Conservation (phyloP, 75 land plant species). For the Isoetes taiwanensis region DNA sequence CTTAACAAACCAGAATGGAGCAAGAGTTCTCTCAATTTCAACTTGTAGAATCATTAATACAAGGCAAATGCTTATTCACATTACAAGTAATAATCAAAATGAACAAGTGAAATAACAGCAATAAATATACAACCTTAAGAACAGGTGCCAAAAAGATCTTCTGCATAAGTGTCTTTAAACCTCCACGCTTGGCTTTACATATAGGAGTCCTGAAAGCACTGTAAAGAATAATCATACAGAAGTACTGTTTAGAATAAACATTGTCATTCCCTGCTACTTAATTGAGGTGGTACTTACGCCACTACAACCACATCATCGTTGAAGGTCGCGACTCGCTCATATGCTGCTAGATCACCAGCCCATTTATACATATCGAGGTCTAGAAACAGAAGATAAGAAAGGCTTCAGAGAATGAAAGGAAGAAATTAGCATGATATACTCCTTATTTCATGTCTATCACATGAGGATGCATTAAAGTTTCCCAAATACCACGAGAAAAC, state of each 20-base stretch:
- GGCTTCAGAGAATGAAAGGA: not conserved
- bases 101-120: no score
- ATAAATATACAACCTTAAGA: conserved; percentile 7
- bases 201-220: conserved; percentile 19
- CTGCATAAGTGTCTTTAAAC: conserved; percentile 14
- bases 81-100: no score
- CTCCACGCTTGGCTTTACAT: conserved; percentile 19
- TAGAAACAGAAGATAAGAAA: conserved; percentile 6
- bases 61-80: not conserved
- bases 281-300: conserved; percentile 10
- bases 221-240: not conserved
- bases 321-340: not conserved
- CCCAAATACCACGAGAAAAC: not conserved
- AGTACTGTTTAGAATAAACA: no score
- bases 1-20: not conserved
- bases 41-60: no score
- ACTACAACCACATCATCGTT: conserved; percentile 15
- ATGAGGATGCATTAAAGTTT: not conserved
- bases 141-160: conserved; percentile 16
- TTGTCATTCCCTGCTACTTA: no score
- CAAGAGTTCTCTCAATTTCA: no score
- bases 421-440: conserved; percentile 4
- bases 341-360: conserved; percentile 7
- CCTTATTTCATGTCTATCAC: not conserved
- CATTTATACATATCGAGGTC: conserved; percentile 66